Evolutionary conservation across 2,329 filamentous ascomycete genomes (phyloP).

Genomic region (Curvularia hawaiiensis): DNA sequence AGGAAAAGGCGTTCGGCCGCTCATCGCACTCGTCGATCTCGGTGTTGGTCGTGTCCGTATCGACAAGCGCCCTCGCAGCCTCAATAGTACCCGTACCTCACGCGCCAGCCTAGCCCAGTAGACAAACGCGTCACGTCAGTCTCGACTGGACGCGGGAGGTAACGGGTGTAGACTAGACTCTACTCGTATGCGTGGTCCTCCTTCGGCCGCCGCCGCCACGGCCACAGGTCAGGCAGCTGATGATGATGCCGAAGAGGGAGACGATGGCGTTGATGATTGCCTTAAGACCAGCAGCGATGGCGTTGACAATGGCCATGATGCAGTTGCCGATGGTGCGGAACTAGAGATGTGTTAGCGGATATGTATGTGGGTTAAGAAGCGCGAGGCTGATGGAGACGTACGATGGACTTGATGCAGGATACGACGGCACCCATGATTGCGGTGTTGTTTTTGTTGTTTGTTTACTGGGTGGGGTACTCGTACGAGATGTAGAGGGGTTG

Average conservation of each 20-base stretch:
- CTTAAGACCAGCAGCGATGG: slow-evolving; percentile 52
- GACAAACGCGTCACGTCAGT: slow-evolving; percentile 1
- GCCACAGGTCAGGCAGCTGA: slow-evolving; percentile 57
- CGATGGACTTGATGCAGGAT: slow-evolving; percentile 62
- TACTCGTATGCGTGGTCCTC: slow-evolving; percentile 44
- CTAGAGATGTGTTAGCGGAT: slow-evolving; percentile 33
- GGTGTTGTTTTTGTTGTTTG: slow-evolving; percentile 23
- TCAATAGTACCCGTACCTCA: slow-evolving; percentile 7
- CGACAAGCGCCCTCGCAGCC: neutral
- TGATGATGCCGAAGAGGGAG: slow-evolving; percentile 55
- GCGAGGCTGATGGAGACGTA: slow-evolving; percentile 56
- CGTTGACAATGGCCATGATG: slow-evolving; percentile 55
- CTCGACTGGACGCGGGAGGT: neutral
- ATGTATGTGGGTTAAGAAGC: neutral
- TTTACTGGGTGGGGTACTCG: neutral
- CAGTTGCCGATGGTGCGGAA: slow-evolving; percentile 54
- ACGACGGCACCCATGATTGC: slow-evolving; percentile 79
- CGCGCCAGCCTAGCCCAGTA: slow-evolving; percentile 11
- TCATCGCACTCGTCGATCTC: neutral
- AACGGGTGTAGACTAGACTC: slow-evolving; percentile 42
- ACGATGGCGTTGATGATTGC: slow-evolving; percentile 58
- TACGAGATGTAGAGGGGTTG: neutral
- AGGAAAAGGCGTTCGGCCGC: neutral
- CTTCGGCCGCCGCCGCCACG: slow-evolving; percentile 48
- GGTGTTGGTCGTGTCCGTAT: neutral